Conservation (phyloP, 768 basidiomycete genomes). For the Pisolithus marmoratus region DNA sequence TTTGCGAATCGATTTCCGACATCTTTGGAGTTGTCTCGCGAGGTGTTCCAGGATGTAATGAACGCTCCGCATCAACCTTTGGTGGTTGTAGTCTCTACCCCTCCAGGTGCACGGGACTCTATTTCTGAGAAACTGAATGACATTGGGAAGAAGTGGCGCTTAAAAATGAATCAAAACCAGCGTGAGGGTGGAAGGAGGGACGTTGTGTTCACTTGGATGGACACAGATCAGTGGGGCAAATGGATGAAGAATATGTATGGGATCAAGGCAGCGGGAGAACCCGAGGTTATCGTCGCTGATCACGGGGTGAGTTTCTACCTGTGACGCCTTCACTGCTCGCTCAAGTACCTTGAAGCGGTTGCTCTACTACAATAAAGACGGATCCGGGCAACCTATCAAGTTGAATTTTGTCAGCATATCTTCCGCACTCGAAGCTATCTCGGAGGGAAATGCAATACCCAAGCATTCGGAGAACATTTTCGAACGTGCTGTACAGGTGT, state of each 20-base stretch:
- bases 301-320: conserved; percentile 51
- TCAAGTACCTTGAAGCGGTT: conserved; percentile 40
- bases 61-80: conserved; percentile 68
- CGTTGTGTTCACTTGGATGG: conserved; percentile 89
- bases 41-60: conserved; percentile 84
- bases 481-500: conserved; percentile 61
- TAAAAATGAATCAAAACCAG: conserved; percentile 4
- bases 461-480: conserved; percentile 67
- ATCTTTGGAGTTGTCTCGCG: conserved; percentile 65
- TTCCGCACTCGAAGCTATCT: conserved; percentile 63
- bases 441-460: conserved; percentile 40
- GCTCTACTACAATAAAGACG: conserved; percentile 72
- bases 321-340: neutral
- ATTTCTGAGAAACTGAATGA: conserved; percentile 45
- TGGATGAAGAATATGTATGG: conserved; percentile 95
- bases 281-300: conserved; percentile 67
- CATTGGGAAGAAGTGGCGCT: conserved; percentile 57
- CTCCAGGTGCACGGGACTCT: conserved; percentile 28
- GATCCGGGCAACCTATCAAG: conserved; percentile 45
- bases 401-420: conserved; percentile 57
- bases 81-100: conserved; percentile 67
- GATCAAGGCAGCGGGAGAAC: conserved; percentile 32
- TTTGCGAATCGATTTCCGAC: conserved; percentile 67
- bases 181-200: conserved; percentile 32
- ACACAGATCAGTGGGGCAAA: conserved; percentile 72